These are phyloP conservation scores for Serpula lacrymans DNA, from an alignment of 768 basidiomycete species.

Conservation along the genomic window DNA sequence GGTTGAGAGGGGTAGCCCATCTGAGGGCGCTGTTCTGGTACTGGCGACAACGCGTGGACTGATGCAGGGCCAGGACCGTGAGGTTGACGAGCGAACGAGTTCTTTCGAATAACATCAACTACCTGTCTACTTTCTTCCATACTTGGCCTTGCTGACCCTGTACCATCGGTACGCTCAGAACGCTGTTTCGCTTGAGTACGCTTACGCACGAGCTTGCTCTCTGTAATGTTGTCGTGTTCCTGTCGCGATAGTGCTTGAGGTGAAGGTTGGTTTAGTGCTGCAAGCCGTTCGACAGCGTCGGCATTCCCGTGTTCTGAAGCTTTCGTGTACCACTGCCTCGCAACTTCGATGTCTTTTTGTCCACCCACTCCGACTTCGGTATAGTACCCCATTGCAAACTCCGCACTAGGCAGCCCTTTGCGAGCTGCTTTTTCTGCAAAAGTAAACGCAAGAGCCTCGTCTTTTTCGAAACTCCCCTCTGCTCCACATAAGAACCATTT, in stretches of 20 bases:
- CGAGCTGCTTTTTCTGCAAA: slow-evolving; percentile 87
- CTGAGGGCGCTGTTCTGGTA: slow-evolving; percentile 13
- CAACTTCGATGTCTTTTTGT: slow-evolving; percentile 54
- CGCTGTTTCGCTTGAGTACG: slow-evolving; percentile 71
- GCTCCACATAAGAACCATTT: slow-evolving; percentile 98
- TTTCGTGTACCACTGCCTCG: slow-evolving; percentile 79
- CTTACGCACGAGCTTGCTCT: slow-evolving; percentile 76
- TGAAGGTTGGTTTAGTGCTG: slow-evolving; percentile 58
- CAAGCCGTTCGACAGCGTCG: slow-evolving; percentile 75
- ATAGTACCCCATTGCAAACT: slow-evolving; percentile 97
- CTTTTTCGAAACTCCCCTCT: slow-evolving; percentile 74
- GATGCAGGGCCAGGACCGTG: slow-evolving; percentile 10
- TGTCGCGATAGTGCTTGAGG: slow-evolving; percentile 68
- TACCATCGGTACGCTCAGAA: slow-evolving; percentile 33
- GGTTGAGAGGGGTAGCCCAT: slow-evolving; percentile 4
- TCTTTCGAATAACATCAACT: slow-evolving; percentile 54
- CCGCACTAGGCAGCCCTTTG: slow-evolving; percentile 74
- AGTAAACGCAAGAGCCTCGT: slow-evolving; percentile 78
- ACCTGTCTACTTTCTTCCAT: slow-evolving; percentile 40
- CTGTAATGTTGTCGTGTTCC: slow-evolving; percentile 79
- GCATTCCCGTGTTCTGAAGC: slow-evolving; percentile 75
- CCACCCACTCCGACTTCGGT: slow-evolving; percentile 89
- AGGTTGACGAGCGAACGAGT: slow-evolving; percentile 32
- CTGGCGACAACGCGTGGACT: slow-evolving; percentile 5
- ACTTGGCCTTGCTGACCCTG: slow-evolving; percentile 9